Conservation (phyloP, 1,284 basidiomycete species). For the Fomitiporia mediterranea region DNA sequence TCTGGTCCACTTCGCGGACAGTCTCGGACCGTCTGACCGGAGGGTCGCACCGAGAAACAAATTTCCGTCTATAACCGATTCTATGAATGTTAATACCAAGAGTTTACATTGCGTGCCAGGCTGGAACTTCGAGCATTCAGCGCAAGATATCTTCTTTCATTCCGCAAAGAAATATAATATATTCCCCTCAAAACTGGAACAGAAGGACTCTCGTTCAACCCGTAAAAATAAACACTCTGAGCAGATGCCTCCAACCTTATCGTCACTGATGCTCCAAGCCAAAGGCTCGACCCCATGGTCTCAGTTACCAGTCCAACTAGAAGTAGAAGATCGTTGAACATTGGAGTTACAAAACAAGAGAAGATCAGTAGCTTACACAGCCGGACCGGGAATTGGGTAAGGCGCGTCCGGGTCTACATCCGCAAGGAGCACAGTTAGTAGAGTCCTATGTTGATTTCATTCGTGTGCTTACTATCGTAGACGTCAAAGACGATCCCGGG, state of each 20-base stretch:
- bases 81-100: too few species aligned
- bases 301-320: constrained; percentile 8
- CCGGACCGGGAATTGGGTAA: constrained; percentile 25
- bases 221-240: too few species aligned
- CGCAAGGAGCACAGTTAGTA: not conserved
- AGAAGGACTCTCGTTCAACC: too few species aligned
- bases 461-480: constrained; percentile 29
- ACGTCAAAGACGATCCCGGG: constrained; percentile 41
- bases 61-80: constrained; percentile 5
- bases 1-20: not conserved
- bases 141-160: too few species aligned
- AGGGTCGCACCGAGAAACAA: not conserved
- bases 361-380: constrained; percentile 15
- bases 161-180: too few species aligned
- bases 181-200: too few species aligned
- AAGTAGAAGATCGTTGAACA: not conserved
- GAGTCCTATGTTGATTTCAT: not conserved
- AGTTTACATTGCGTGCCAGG: too few species aligned
- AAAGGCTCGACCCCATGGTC: not conserved
- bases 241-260: too few species aligned
- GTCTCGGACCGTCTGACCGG: not conserved
- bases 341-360: not conserved
- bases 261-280: too few species aligned
- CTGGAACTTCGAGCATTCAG: too few species aligned
- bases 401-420: constrained; percentile 4